Conservation (phyloP, 2,329 filamentous ascomycete genomes). For the Akanthomyces lecanii region DNA sequence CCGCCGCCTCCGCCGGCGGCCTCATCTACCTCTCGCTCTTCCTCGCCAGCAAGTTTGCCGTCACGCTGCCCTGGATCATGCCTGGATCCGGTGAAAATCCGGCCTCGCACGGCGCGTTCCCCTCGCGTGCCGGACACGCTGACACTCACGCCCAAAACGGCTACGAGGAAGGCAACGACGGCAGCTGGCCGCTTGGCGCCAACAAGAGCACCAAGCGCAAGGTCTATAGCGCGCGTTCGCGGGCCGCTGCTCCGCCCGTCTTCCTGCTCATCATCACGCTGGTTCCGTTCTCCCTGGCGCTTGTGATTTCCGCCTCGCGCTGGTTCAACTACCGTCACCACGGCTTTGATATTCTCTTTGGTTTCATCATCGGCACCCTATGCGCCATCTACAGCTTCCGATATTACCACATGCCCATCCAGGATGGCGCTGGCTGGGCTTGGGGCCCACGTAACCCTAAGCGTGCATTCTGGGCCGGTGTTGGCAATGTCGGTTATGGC, state of each 20-base stretch:
- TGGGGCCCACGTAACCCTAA: constrained; percentile 74
- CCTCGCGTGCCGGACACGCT: constrained; percentile 57
- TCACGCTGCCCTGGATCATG: constrained; percentile 66
- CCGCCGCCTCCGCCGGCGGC: constrained; percentile 70
- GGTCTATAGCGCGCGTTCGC: constrained; percentile 49
- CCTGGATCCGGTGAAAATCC: constrained; percentile 43
- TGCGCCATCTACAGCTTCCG: constrained; percentile 72
- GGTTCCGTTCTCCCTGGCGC: constrained; percentile 67
- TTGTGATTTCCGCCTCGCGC: constrained; percentile 80
- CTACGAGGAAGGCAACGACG: constrained; percentile 33
- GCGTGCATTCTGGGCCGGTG: constrained; percentile 74
- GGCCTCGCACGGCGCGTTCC: constrained; percentile 61
- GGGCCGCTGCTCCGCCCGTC: constrained; percentile 76
- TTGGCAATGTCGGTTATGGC: constrained; percentile 57
- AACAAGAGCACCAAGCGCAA: constrained; percentile 29
- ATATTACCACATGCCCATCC: constrained; percentile 79
- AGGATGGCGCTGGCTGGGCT: constrained; percentile 74
- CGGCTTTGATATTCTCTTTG: constrained; percentile 87
- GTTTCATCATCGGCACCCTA: constrained; percentile 71
- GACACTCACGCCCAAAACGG: constrained; percentile 25
- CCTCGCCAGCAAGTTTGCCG: constrained; percentile 75
- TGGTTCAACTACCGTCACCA: constrained; percentile 88
- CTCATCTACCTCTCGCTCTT: constrained; percentile 83
- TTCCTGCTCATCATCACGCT: constrained; percentile 69
- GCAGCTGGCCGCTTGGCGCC: constrained; percentile 23